These are phyloP conservation scores for Thraustotheca clavata DNA, from an alignment of 352 stramenopile species.

Conservation along the genomic window DNA sequence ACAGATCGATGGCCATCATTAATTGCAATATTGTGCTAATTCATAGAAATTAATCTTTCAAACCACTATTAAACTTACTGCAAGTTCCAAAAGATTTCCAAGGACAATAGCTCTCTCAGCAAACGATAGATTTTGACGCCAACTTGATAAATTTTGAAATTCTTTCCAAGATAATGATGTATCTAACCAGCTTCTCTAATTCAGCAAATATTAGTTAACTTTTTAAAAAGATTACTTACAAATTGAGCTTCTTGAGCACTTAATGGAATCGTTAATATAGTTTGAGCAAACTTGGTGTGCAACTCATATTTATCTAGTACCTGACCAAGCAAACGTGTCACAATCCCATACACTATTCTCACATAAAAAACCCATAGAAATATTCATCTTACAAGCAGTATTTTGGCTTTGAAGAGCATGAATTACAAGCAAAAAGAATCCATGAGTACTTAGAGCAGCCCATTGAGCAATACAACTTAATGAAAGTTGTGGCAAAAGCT, in stretches of 20 bases:
- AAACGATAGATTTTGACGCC: background rate
- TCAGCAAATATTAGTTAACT: background rate
- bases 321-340: background rate
- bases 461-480: background rate
- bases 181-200: slow-evolving; percentile 17
- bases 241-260: background rate
- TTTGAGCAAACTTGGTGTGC: background rate
- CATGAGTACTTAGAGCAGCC: background rate
- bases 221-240: background rate
- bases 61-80: too few species aligned
- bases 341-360: background rate
- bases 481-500: background rate
- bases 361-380: background rate
- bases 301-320: background rate
- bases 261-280: background rate
- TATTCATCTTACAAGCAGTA: background rate
- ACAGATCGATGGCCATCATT: background rate
- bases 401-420: background rate
- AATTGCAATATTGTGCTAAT: too few species aligned
- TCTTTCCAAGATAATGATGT: background rate
- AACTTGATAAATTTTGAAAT: background rate
- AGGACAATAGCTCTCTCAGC: slow-evolving; percentile 5
- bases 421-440: slow-evolving; percentile 4
- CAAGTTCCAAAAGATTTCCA: slow-evolving; percentile 19
- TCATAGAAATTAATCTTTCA: too few species aligned